Evolutionary conservation across 805 yeast genomes (phyloP), one percentile per base, ranked within the genome.

Genomic region (Cyberlindnera maclurae): DNA sequence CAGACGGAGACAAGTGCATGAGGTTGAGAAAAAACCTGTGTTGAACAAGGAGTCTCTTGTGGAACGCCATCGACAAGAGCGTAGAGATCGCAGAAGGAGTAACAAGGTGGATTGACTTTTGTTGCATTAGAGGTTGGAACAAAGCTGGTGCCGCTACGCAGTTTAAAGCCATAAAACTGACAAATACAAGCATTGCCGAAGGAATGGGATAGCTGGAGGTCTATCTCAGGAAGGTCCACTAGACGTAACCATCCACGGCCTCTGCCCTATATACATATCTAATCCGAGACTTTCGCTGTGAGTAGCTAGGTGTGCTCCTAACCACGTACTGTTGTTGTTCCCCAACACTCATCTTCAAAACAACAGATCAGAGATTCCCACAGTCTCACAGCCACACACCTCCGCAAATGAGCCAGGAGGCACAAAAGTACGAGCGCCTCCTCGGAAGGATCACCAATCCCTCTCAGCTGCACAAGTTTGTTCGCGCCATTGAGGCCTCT

Each of bases 1-100:
- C 2, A 70, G 87, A 47, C 65, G 88, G 45, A 61, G 75, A 31
- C 39, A 35, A 18, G 31, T 29, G 33, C 40, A 35, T 6, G 34
- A 37, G 26, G 38, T 40, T 33, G 38, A 28, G 33, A 16, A 26
- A 41, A 34, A 24, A 45, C 34, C 33, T 40, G 50, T 53, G 3
- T 33, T 54, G 26, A 42, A 60, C 37, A 55, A 59, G 35, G 54
- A 49, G 11, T 54, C 55, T 27, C 41, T 63, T 15, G 45, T 64
- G 36, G 64, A 61, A 41, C 59, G 51, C 29, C 71, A 67, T 36
- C 61, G 62, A 43, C 58, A 55, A 44, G 70, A 67, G 39, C 55
- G 71, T 43, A 60, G 57, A 42, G 71, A 32, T n/a, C 56, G 62
- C 41, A 54, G 71, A 31, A 59, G 58, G 36, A 62, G 57, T 17